Conservation (phyloP, 257 asterid species). For the Datura wrightii region DNA sequence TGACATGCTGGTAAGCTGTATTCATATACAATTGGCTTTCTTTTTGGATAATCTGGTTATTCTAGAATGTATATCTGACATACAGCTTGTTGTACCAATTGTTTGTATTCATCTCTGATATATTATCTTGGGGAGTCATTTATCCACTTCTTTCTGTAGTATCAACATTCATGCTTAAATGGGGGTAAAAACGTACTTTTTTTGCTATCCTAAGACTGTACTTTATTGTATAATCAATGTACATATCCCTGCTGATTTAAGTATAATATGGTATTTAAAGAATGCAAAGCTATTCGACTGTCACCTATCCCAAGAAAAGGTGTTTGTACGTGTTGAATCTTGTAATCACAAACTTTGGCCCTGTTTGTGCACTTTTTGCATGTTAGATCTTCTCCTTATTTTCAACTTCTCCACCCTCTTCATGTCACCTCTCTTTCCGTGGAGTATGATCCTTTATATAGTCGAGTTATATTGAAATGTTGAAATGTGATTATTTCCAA, state of each 20-base stretch:
- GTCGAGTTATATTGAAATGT: neutral
- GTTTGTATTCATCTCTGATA: neutral
- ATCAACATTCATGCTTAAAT: neutral
- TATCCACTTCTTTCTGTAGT: neutral
- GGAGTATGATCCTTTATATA: neutral
- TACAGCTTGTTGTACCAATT: conserved; percentile 4
- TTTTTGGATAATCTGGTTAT: conserved; percentile 20
- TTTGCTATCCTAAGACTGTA: neutral
- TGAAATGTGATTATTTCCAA: conserved; percentile 13
- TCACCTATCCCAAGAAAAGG: neutral
- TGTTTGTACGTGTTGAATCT: conserved; percentile 15
- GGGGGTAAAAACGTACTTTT: neutral
- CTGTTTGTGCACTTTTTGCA: conserved; percentile 13
- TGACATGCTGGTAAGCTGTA: conserved; percentile 81
- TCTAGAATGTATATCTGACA: conserved; percentile 27
- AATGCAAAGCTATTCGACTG: neutral
- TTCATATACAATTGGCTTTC: conserved; percentile 1
- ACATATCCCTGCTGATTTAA: neutral
- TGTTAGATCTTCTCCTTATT: neutral
- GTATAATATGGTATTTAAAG: conserved; percentile 4
- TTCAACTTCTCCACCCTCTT: neutral
- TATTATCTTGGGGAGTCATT: conserved; percentile 1
- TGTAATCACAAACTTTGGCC: neutral
- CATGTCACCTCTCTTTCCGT: neutral
- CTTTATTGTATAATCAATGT: conserved; percentile 29